Evolutionary conservation across 305 asterid genomes (phyloP), one percentile per base, ranked within the genome.

Genomic region (Rubia occidens): DNA sequence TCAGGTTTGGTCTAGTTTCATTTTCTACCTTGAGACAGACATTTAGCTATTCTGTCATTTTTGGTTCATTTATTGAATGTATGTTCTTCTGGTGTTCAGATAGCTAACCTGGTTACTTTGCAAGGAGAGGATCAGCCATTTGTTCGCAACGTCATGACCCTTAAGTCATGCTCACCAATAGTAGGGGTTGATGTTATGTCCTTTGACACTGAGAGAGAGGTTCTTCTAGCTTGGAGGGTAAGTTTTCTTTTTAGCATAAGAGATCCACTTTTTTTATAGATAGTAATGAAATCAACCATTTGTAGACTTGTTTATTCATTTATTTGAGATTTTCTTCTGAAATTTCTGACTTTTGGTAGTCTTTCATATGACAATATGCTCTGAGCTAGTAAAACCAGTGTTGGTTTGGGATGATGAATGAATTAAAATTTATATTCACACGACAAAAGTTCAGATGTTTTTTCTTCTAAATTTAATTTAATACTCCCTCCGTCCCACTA

Each of bases 141-240:
- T 75, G 89, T 86, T 79, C 96, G 89, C 65, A 95, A 95, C 76
- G 99, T 95, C 75, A 95, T 95, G 96, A 95, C 99, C 77, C 90
- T 95, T n/a, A 87, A 89, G 79, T 89, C 99, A 70, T 95, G 99
- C 78, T 77, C 99, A 64, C 96, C 97, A 7, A 95, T 95, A 82
- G 96, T 89, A 83, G 97, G 98, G 76, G 97, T 88, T 76, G 96
- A 95, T 85, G 95, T 95, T 74, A 89, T 95, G 99, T 86, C 99
- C 71, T 91, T 91, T 78, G 96, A 91, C 70, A 85, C 98, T 2
- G 99, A 95, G 79, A 89, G 81, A 77, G 96, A 91, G 82, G 87
- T 95, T 70, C 81, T 95, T 58, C 81, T 87, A 73, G 99, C 98
- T 78, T 95, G 99, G 99, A 91, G 96, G 97, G 99, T 95, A 88